These are phyloP conservation scores for Globisporangium paddicum DNA, from an alignment of 352 stramenopile species.

Conservation along the genomic window DNA sequence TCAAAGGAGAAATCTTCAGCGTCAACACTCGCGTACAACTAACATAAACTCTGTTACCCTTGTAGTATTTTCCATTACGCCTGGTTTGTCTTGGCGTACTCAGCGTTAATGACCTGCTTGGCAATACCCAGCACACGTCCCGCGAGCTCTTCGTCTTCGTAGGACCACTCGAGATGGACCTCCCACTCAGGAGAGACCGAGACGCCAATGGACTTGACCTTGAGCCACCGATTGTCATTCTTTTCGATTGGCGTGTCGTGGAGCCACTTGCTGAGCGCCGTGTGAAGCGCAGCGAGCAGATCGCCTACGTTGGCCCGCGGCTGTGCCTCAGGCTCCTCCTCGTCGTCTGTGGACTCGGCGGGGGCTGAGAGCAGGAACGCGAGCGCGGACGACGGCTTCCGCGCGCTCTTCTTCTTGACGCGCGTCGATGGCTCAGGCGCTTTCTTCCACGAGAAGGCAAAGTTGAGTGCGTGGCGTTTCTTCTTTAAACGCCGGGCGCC, in stretches of 20 bases:
- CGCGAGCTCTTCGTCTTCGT: conserved; percentile 79
- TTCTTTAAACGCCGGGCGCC: conserved; percentile 78
- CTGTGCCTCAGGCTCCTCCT: conserved; percentile 64
- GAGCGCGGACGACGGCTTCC: conserved; percentile 54
- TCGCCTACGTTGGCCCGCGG: conserved; percentile 54
- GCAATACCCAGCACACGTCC: conserved; percentile 78
- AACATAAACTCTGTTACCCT: background rate
- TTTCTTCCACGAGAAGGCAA: conserved; percentile 84
- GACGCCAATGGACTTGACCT: conserved; percentile 64
- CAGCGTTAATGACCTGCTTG: conserved; percentile 67
- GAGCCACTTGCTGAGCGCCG: conserved; percentile 60
- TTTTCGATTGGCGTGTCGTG: conserved; percentile 47
- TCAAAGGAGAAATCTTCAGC: conserved; percentile 26
- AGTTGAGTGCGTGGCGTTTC: conserved; percentile 78
- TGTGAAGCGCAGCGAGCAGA: conserved; percentile 42
- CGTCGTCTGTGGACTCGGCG: conserved; percentile 67
- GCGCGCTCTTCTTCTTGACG: conserved; percentile 70
- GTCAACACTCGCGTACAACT: conserved; percentile 9
- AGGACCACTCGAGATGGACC: conserved; percentile 80
- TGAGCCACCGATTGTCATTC: conserved; percentile 67
- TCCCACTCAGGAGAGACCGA: conserved; percentile 71
- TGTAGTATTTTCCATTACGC: background rate
- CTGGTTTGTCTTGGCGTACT: conserved; percentile 40
- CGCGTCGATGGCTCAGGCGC: conserved; percentile 47
- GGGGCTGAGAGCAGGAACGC: conserved; percentile 77